These are phyloP conservation scores for Chrysosporium keratinophilum DNA, from an alignment of 2,329 filamentous ascomycete genomes.

Conservation along the genomic window DNA sequence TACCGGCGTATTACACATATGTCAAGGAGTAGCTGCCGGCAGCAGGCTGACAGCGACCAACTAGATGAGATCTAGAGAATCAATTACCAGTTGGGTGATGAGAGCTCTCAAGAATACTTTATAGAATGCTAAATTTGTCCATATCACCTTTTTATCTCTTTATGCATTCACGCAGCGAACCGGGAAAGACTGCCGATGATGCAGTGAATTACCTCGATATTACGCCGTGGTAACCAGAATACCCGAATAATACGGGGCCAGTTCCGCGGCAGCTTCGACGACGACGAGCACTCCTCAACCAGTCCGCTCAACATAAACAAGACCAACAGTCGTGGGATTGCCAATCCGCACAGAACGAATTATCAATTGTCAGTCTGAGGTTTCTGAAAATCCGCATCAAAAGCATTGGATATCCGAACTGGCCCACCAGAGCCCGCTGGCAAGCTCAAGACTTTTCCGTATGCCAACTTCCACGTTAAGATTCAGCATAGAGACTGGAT, in stretches of 20 bases:
- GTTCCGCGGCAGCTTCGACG: not conserved
- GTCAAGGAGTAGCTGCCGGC: too few species aligned
- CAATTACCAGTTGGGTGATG: too few species aligned
- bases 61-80: too few species aligned
- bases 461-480: not conserved
- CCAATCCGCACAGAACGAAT: too few species aligned
- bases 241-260: conserved; percentile 7
- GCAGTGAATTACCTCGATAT: not conserved
- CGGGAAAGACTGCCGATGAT: not conserved
- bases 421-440: not conserved
- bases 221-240: conserved; percentile 5
- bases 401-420: not conserved
- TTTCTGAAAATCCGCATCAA: too few species aligned
- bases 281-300: too few species aligned
- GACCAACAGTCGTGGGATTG: too few species aligned
- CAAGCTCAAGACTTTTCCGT: not conserved
- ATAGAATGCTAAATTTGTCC: not conserved
- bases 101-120: not conserved
- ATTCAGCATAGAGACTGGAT: too few species aligned
- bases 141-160: not conserved
- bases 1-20: conserved; percentile 7
- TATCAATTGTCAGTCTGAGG: too few species aligned
- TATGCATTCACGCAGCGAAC: too few species aligned
- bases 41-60: too few species aligned
- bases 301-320: too few species aligned